Evolutionary conservation across 1,284 basidiomycete species (phyloP).

Genomic region (Pterula multifida): DNA sequence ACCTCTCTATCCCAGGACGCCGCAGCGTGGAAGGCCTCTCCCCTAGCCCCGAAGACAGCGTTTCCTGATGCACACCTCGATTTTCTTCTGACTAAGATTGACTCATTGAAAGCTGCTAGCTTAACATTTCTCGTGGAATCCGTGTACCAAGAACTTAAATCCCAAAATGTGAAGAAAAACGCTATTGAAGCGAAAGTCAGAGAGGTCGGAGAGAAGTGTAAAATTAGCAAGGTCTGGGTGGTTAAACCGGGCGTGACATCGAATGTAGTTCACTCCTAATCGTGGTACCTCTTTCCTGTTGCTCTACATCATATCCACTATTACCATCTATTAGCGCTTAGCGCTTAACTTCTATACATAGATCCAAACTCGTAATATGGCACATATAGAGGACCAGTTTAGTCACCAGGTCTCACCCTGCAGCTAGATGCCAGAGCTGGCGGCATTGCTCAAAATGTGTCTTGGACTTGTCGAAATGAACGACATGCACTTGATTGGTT

Average conservation of each 20-base stretch:
- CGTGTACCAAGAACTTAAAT: conserved; percentile 54
- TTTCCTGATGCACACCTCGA: conserved; percentile 59
- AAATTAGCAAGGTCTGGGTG: conserved; percentile 57
- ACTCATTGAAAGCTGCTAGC: conserved; percentile 40
- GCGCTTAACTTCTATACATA: not conserved
- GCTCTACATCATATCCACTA: not conserved
- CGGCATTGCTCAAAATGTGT: conserved; percentile 26
- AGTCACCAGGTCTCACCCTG: too few species aligned
- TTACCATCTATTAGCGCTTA: not conserved
- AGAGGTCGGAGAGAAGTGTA: conserved; percentile 63
- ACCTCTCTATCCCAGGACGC: not conserved
- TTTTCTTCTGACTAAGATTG: conserved; percentile 46
- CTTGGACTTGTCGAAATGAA: conserved; percentile 21
- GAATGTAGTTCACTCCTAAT: not conserved
- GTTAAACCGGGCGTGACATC: conserved; percentile 29
- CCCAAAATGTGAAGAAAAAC: conserved; percentile 65
- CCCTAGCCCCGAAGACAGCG: conserved; percentile 33
- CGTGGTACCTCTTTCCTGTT: not conserved
- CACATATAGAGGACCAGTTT: too few species aligned
- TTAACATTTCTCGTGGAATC: conserved; percentile 59
- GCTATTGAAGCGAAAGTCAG: conserved; percentile 69
- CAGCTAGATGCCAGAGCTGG: conserved; percentile 45
- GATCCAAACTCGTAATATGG: not conserved
- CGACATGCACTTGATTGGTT: conserved; percentile 46
- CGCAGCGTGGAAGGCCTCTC: conserved; percentile 22